Conservation (phyloP, 2,329 filamentous ascomycete genomes). For the Biscogniauxia mediterranea region DNA sequence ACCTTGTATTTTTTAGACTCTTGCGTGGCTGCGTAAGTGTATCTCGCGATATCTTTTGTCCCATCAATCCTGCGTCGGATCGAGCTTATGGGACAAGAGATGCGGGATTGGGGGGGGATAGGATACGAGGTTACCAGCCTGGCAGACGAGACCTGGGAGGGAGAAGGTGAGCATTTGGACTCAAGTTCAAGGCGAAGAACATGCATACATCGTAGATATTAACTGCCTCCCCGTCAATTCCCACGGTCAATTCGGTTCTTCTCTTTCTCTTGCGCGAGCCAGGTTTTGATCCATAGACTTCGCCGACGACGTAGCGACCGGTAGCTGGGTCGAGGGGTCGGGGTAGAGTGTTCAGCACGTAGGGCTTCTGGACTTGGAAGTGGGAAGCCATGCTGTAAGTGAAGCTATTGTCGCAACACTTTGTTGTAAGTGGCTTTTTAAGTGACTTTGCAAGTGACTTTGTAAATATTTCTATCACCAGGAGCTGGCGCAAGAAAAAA, state of each 20-base stretch:
- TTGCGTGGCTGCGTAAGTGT: conserved; percentile 60
- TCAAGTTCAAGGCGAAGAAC: conserved; percentile 4
- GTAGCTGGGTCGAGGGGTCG: conserved; percentile 51
- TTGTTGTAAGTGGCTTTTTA: background rate
- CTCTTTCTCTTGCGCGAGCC: conserved; percentile 61
- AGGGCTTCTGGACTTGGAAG: conserved; percentile 64
- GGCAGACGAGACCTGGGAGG: conserved; percentile 54
- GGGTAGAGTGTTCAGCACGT: conserved; percentile 59
- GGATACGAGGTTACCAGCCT: conserved; percentile 65
- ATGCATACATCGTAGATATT: conserved; percentile 59
- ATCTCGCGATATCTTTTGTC: conserved; percentile 50
- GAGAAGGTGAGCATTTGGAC: conserved; percentile 3
- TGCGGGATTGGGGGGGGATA: conserved; percentile 62
- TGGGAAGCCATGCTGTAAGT: conserved; percentile 51
- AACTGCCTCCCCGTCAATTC: conserved; percentile 63
- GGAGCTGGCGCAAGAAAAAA: background rate
- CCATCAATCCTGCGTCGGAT: conserved; percentile 50
- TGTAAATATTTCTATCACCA: background rate
- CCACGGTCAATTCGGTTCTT: conserved; percentile 61
- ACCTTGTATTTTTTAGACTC: conserved; percentile 49
- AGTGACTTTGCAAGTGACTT: too few species aligned
- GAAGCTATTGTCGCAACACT: background rate
- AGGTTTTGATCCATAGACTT: conserved; percentile 59
- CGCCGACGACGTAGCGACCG: conserved; percentile 55
- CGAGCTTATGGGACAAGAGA: conserved; percentile 62